Evolutionary conservation across 768 basidiomycete genomes (phyloP).

Genomic region (Suillus plorans): DNA sequence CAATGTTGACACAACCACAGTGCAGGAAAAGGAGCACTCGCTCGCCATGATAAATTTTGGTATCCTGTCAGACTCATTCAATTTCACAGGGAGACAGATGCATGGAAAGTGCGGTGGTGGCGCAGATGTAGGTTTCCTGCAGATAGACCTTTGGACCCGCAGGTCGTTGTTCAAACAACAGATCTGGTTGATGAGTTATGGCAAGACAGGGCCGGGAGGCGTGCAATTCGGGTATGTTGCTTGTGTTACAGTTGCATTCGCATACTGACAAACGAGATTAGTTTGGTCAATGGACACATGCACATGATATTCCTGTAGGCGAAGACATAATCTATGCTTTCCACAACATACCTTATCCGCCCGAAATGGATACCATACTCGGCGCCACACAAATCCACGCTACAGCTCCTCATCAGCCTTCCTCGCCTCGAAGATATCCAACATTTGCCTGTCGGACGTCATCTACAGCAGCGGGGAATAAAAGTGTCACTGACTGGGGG

Average conservation of each 20-base stretch:
- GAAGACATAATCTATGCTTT: neutral
- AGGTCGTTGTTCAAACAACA: neutral
- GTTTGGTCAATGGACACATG: neutral
- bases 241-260: neutral
- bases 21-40: neutral
- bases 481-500: neutral
- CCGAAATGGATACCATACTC: neutral
- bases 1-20: neutral
- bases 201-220: neutral
- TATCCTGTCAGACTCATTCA: neutral
- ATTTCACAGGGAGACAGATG: neutral
- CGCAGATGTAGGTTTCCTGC: neutral
- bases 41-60: neutral
- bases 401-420: too few species aligned
- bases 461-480: neutral
- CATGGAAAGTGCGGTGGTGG: neutral
- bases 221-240: neutral
- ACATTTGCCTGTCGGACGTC: neutral
- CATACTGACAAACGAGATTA: neutral
- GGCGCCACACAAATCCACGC: too few species aligned
- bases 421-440: neutral
- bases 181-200: neutral
- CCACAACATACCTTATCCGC: neutral
- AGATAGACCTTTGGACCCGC: neutral
- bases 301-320: neutral